These are phyloP conservation scores for Nevesoporus exiguus DNA, from an alignment of 768 basidiomycete genomes.

Conservation along the genomic window DNA sequence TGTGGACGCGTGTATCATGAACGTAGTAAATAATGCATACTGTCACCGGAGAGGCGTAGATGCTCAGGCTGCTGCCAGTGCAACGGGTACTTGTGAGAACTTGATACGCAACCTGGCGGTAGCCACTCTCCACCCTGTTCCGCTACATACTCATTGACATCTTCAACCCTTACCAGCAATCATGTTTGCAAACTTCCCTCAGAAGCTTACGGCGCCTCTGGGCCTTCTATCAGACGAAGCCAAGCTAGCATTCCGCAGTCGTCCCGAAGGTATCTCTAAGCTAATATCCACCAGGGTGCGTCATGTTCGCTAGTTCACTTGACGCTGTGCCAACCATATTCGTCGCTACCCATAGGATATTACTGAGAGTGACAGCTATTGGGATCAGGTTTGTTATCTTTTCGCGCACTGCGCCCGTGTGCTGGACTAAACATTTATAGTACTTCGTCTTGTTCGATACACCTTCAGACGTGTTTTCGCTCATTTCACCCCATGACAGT, in stretches of 20 bases:
- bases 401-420: not conserved
- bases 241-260: conserved; percentile 85
- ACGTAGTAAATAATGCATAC: too few species aligned
- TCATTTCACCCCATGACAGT: conserved; percentile 86
- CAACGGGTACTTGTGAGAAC: not conserved
- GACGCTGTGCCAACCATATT: conserved; percentile 1
- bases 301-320: not conserved
- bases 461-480: conserved; percentile 85
- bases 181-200: conserved; percentile 73
- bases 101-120: not conserved
- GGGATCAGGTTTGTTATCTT: conserved; percentile 69
- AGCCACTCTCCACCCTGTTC: not conserved
- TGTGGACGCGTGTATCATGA: too few species aligned
- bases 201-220: conserved; percentile 69
- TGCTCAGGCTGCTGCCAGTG: too few species aligned
- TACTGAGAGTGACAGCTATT: conserved; percentile 71
- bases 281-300: conserved; percentile 70
- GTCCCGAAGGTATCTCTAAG: conserved; percentile 75
- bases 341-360: conserved; percentile 54
- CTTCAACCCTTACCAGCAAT: not conserved
- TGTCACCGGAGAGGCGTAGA: too few species aligned
- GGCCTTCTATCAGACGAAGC: conserved; percentile 82
- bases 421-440: conserved; percentile 36
- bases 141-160: too few species aligned
- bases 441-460: conserved; percentile 86